Percentiles rank a stretch among this genome's conserved stretches.
These are phyloP conservation scores for Suhomyces canberraensis DNA, from an alignment of 805 yeast species.

Conservation along the genomic window DNA sequence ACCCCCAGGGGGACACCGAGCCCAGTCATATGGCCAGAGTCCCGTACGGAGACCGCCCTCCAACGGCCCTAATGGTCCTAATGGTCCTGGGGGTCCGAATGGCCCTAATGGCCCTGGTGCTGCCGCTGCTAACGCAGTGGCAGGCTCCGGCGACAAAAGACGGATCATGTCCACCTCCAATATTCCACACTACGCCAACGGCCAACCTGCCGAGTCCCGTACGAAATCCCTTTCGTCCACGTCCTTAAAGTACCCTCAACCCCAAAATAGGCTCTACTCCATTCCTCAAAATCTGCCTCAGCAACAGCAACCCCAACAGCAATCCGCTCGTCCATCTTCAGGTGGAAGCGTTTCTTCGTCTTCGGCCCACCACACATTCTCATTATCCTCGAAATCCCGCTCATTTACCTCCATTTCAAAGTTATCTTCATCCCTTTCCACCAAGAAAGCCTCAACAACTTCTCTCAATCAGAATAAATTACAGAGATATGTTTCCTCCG, in stretches of 20 bases:
- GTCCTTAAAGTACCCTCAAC: slow-evolving; percentile 10
- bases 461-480: slow-evolving; percentile 24
- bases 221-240: slow-evolving; percentile 31
- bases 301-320: background rate
- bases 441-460: slow-evolving; percentile 36
- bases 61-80: no score
- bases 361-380: slow-evolving; percentile 30
- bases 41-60: no score
- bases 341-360: slow-evolving; percentile 15
- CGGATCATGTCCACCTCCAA: slow-evolving; percentile 32
- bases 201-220: slow-evolving; percentile 11
- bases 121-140: no score
- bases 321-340: slow-evolving; percentile 10
- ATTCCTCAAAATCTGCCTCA: slow-evolving; percentile 8
- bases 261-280: slow-evolving; percentile 8
- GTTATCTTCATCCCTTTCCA: slow-evolving; percentile 36
- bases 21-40: no score
- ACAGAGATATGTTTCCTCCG: slow-evolving; percentile 29
- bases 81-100: no score
- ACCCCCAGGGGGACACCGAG: no score
- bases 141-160: slow-evolving; percentile 14
- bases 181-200: slow-evolving; percentile 9
- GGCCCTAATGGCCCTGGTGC: no score
- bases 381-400: slow-evolving; percentile 38
- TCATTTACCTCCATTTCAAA: slow-evolving; percentile 42